phyloP scores from a whole-genome alignment of 495 filamentous ascomycete species.

The Pseudoneurospora amorphoporcata region DNA sequence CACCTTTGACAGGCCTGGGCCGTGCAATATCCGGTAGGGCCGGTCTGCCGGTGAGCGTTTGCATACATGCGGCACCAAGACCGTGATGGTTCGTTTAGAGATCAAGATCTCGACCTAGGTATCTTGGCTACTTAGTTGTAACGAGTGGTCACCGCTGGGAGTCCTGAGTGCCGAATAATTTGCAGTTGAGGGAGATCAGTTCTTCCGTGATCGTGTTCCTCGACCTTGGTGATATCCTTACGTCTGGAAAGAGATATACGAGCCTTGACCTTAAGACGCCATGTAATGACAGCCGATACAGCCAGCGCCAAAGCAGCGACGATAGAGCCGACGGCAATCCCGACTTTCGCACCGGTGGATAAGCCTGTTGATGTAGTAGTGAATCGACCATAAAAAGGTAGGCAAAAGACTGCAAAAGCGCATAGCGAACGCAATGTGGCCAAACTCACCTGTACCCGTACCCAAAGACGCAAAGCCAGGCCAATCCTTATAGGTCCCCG shows the following conservation, averaged over 20 bases:
- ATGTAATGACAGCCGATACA: background rate
- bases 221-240: background rate
- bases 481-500: too few species aligned
- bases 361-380: background rate
- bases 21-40: background rate
- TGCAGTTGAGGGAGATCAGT: background rate
- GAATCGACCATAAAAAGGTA: background rate
- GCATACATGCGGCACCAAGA: background rate
- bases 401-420: background rate
- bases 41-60: background rate
- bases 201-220: background rate
- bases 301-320: background rate
- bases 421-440: background rate
- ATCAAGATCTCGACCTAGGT: background rate
- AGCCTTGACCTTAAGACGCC: background rate
- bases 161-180: background rate
- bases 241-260: background rate
- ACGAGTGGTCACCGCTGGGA: background rate
- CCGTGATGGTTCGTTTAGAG: background rate
- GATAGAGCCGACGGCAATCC: background rate
- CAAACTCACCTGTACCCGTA: background rate
- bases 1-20: background rate
- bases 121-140: background rate
- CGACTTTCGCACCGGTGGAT: background rate
- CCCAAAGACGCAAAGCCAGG: background rate